Conservation (phyloP, 805 yeast species). For the Alloascoidea africana region DNA sequence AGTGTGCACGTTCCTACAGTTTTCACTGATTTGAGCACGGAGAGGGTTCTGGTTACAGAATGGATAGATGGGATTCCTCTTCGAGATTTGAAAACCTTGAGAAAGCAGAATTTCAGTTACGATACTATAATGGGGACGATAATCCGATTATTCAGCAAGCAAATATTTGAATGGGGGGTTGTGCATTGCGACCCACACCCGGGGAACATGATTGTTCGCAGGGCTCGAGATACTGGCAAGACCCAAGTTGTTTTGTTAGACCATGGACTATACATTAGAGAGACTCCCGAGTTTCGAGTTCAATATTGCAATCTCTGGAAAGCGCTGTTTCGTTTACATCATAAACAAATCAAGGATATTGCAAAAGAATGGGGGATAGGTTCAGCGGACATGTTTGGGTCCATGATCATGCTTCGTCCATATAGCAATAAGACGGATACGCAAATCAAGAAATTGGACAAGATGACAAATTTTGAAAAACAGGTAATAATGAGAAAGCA, state of each 20-base stretch:
- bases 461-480: conserved; percentile 23
- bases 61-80: conserved; percentile 66
- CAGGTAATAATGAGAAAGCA: conserved; percentile 28
- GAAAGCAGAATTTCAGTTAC: conserved; percentile 21
- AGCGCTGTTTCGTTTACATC: conserved; percentile 37
- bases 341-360: conserved; percentile 28
- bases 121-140: conserved; percentile 31
- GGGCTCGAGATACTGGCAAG: conserved; percentile 9
- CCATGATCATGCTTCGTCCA: conserved; percentile 37
- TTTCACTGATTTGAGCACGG: conserved; percentile 28
- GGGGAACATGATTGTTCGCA: conserved; percentile 52
- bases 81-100: conserved; percentile 27
- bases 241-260: conserved; percentile 40
- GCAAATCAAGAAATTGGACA: conserved; percentile 10
- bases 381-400: conserved; percentile 44
- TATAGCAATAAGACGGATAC: conserved; percentile 20
- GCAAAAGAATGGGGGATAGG: conserved; percentile 56
- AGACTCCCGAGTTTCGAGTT: conserved; percentile 31
- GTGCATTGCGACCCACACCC: conserved; percentile 76
- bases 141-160: conserved; percentile 35
- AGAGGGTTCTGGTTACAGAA: conserved; percentile 45
- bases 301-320: conserved; percentile 55
- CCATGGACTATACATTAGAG: conserved; percentile 55
- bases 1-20: conserved; percentile 41
- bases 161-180: conserved; percentile 50